A percentile compares a stretch with the other conserved stretches of the same genome.
These are phyloP conservation scores for Catenaria anguillulae DNA, from an alignment of 371 early-diverging fungal species.

Conservation along the genomic window DNA sequence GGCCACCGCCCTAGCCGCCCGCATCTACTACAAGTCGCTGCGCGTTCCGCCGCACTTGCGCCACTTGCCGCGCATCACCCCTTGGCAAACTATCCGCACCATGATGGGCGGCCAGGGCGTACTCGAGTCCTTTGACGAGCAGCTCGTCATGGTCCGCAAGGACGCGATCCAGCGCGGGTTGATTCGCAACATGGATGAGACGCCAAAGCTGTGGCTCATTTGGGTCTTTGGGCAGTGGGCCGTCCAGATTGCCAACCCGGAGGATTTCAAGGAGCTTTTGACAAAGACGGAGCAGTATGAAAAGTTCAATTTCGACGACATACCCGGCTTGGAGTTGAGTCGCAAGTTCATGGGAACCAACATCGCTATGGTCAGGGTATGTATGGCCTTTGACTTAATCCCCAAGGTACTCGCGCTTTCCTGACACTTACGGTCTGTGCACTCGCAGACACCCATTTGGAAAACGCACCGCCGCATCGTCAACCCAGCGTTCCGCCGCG, in stretches of 20 bases:
- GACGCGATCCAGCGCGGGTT: background rate
- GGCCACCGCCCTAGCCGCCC: background rate
- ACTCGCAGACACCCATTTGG: background rate
- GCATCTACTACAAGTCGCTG: background rate
- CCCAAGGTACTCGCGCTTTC: background rate
- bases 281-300: background rate
- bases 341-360: background rate
- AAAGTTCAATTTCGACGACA: background rate
- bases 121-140: background rate
- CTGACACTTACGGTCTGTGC: background rate
- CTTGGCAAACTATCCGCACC: background rate
- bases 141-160: background rate
- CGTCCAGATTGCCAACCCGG: background rate
- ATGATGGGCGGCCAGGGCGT: background rate
- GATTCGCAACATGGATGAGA: background rate
- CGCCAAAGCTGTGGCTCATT: background rate
- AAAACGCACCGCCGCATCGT: constrained; percentile 6
- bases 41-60: background rate
- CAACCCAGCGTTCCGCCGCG: constrained; percentile 11
- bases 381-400: background rate
- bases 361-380: background rate
- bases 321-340: background rate
- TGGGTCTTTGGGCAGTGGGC: background rate
- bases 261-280: background rate
- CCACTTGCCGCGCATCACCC: background rate